Evolutionary conservation across 768 basidiomycete genomes (phyloP).

Genomic region (Naganishia antarctica): DNA sequence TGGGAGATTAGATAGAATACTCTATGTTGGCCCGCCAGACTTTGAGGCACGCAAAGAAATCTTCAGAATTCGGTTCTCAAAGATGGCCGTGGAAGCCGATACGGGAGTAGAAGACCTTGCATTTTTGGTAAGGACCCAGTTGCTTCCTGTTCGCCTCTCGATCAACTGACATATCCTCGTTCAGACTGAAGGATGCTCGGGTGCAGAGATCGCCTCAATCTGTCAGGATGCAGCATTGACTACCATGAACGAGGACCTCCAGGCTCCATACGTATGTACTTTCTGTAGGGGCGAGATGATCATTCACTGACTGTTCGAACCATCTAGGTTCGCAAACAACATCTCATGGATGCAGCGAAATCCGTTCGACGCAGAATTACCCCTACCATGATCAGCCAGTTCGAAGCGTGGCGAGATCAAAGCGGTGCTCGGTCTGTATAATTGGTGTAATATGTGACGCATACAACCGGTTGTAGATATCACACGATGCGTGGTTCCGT

Average conservation of each 20-base stretch:
- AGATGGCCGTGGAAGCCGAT: constrained; percentile 73
- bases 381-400: constrained; percentile 66
- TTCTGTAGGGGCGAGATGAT: neutral
- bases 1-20: constrained; percentile 84
- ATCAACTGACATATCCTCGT: neutral
- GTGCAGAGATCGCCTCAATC: constrained; percentile 83
- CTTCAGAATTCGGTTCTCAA: constrained; percentile 65
- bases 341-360: constrained; percentile 69
- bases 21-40: constrained; percentile 92
- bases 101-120: constrained; percentile 68
- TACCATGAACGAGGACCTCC: constrained; percentile 82
- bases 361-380: constrained; percentile 78
- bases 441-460: neutral
- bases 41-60: constrained; percentile 74
- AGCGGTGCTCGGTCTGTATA: constrained; percentile 32
- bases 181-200: constrained; percentile 91
- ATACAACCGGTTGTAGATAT: neutral
- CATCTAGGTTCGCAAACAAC: constrained; percentile 66
- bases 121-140: constrained; percentile 61
- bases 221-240: constrained; percentile 93
- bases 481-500: neutral
- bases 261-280: constrained; percentile 64
- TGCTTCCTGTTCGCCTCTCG: too few relatives aligned
- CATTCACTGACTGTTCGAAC: neutral
- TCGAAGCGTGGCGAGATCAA: constrained; percentile 64